Evolutionary conservation across 768 basidiomycete species (phyloP).

Genomic region (Chiua virens): DNA sequence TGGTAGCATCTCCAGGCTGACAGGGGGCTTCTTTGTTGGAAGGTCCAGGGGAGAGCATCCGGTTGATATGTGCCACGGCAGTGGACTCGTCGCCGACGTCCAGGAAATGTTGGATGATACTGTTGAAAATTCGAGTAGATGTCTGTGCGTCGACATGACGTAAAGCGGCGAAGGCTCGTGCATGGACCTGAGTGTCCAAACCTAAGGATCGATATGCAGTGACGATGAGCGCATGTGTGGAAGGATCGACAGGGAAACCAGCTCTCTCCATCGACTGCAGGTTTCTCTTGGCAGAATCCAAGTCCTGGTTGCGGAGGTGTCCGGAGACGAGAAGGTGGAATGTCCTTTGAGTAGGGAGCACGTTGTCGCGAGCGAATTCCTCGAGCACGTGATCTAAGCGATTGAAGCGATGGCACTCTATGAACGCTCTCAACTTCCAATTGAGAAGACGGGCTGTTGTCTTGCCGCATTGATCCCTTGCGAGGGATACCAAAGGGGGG

Average conservation of each 20-base stretch:
- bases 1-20: slow-evolving; percentile 25
- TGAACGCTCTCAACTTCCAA: slow-evolving; percentile 63
- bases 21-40: slow-evolving; percentile 22
- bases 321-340: slow-evolving; percentile 69
- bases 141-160: slow-evolving; percentile 37
- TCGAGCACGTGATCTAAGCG: slow-evolving; percentile 45
- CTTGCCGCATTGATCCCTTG: slow-evolving; percentile 46
- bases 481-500: slow-evolving; percentile 47
- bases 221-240: slow-evolving; percentile 61
- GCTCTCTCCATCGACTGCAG: slow-evolving; percentile 58
- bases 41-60: slow-evolving; percentile 48
- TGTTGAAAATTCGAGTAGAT: slow-evolving; percentile 64
- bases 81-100: slow-evolving; percentile 51
- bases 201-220: slow-evolving; percentile 62
- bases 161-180: slow-evolving; percentile 49
- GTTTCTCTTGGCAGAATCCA: slow-evolving; percentile 51
- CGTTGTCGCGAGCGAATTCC: slow-evolving; percentile 47
- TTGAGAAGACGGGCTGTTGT: slow-evolving; percentile 61
- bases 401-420: slow-evolving; percentile 53
- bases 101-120: slow-evolving; percentile 60
- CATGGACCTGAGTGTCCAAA: slow-evolving; percentile 52
- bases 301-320: slow-evolving; percentile 66
- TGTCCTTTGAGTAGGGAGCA: slow-evolving; percentile 58
- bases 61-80: slow-evolving; percentile 47
- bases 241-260: slow-evolving; percentile 52